Evolutionary conservation across 164 flowering plant genomes (phyloP), one percentile per base, ranked within the genome.

Genomic region (Tetrastigma voinierianum): DNA sequence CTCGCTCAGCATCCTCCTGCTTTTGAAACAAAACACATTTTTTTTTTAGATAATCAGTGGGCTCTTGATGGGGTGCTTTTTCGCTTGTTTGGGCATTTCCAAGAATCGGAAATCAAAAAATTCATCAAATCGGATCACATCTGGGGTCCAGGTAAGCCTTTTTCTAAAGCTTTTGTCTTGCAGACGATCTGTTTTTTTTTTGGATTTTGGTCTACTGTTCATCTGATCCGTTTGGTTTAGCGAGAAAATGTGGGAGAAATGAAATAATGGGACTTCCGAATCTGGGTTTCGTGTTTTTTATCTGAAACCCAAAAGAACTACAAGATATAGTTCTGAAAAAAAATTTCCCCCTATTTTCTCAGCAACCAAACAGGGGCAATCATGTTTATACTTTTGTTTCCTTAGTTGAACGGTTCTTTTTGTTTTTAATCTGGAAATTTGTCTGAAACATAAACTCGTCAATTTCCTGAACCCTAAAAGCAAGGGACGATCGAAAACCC

Each of bases 1-100:
- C 55, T 52, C 55, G 4, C 47, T 16, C 19, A 57, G 21, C 10
- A 20, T 3, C 19, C 17, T 52, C 19, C 55, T 52, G 17, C 55
- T 49, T 11, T 6, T 49, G n/a, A 49, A 49, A 49, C 52, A 49
- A 49, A 49, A 49, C 52, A 5, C n/a, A 15, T 4, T 17, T 51
- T 12, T 10, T 21, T 48, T 58, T 40, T 19, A n/a, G 24, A 65
- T 32, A 64, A 17, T 60, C 59, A 43, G 10, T 11, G 58, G 58
- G 48, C 51, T 66, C 52, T 67, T 67, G 45, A 74, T 77, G 81
- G 56, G 77, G 17, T 77, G 81, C 81, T 48, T 77, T 77, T 69
- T 48, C 17, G 60, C 67, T 48, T 77, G 77, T 68, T 77, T 77
- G 46, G 19, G 32, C 53, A 9, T 64, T 69, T 57, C 58, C 21